These are phyloP conservation scores for Capsicum baccatum DNA, from an alignment of 257 asterid genomes.

Conservation along the genomic window DNA sequence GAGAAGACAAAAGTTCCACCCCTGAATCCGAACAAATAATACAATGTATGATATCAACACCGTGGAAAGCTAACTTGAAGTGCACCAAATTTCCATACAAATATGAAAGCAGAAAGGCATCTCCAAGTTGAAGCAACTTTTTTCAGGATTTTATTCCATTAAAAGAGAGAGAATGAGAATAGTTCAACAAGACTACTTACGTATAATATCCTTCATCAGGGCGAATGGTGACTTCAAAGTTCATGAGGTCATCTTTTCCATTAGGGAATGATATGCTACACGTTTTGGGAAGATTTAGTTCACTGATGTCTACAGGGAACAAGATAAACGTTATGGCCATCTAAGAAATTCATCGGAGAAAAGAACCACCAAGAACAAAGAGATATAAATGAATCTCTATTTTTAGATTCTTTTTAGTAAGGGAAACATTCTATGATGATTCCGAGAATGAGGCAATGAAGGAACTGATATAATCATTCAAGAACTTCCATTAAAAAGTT, in stretches of 20 bases:
- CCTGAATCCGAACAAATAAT: constrained; percentile 44
- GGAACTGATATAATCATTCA: background rate
- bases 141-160: background rate
- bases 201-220: constrained; percentile 88
- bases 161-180: constrained; percentile 28
- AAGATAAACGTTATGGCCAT: background rate
- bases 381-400: background rate
- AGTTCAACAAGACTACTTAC: constrained; percentile 51
- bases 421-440: background rate
- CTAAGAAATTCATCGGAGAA: background rate
- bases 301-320: constrained; percentile 68
- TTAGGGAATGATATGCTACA: constrained; percentile 84
- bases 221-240: constrained; percentile 85
- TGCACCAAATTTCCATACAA: background rate
- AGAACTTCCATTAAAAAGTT: background rate
- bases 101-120: background rate
- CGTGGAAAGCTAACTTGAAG: background rate
- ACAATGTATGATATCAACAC: background rate
- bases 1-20: constrained; percentile 84
- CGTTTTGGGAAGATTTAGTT: constrained; percentile 79
- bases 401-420: background rate
- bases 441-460: background rate
- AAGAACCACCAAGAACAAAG: background rate
- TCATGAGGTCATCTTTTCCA: constrained; percentile 96
- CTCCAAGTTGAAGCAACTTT: background rate